phyloP scores from a whole-genome alignment of 2,329 filamentous ascomycete species.

The Paracorniculantispora psalliotae region DNA sequence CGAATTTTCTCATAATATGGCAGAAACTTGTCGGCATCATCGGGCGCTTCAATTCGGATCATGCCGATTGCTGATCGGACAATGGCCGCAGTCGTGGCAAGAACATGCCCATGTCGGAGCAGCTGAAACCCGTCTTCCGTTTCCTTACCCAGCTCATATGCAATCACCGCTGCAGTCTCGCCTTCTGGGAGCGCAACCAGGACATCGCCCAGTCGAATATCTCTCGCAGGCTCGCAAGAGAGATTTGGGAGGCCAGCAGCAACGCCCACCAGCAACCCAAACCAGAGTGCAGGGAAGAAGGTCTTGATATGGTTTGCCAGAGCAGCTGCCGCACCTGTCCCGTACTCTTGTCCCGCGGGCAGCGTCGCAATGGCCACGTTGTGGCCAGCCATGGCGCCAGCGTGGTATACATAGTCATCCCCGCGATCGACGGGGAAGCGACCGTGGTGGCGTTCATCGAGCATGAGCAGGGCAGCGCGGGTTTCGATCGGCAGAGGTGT shows the following conservation, averaged over 20 bases:
- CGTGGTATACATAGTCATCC: too few species aligned
- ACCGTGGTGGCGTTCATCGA: constrained; percentile 28
- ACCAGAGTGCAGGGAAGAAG: constrained; percentile 31
- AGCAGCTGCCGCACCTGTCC: constrained; percentile 27
- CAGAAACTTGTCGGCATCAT: too few species aligned
- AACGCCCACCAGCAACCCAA: constrained; percentile 31
- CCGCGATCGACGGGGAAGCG: constrained; percentile 26
- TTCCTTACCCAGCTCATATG: constrained; percentile 32
- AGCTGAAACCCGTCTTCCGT: constrained; percentile 23
- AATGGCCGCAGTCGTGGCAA: constrained; percentile 26
- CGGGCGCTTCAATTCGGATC: constrained; percentile 23
- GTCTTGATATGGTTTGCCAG: constrained; percentile 29
- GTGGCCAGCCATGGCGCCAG: too few species aligned
- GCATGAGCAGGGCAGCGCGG: constrained; percentile 27
- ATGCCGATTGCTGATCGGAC: constrained; percentile 31
- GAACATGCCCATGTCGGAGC: constrained; percentile 20
- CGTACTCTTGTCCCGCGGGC: too few species aligned
- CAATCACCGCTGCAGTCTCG: constrained; percentile 23
- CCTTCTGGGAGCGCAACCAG: constrained; percentile 26
- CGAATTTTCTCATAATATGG: constrained; percentile 24
- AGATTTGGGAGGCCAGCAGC: constrained; percentile 29
- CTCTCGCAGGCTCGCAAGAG: constrained; percentile 19
- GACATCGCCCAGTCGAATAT: constrained; percentile 35
- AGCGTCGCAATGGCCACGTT: too few species aligned
- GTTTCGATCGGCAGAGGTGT: constrained; percentile 25